These are phyloP conservation scores for Trypanosoma platydactyli DNA, from an alignment of 208 protist species.

Conservation along the genomic window DNA sequence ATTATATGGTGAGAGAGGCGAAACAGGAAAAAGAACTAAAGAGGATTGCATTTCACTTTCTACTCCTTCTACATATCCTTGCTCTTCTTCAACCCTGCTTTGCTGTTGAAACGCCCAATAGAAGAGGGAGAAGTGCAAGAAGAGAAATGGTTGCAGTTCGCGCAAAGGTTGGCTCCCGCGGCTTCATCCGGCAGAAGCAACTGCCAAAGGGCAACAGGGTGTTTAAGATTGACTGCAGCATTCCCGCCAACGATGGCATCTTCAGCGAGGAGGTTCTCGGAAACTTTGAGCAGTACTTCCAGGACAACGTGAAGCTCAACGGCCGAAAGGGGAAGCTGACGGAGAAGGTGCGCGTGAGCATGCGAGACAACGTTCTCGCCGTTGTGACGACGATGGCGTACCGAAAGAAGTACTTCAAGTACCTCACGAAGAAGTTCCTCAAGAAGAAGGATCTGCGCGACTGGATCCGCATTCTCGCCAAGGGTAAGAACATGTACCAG, in stretches of 20 bases:
- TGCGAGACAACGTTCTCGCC: slow-evolving; percentile 92
- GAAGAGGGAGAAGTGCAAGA: neutral
- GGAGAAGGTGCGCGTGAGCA: slow-evolving; percentile 86
- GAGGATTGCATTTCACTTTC: slow-evolving; percentile 34
- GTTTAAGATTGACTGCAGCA: slow-evolving; percentile 76
- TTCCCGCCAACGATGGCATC: slow-evolving; percentile 56
- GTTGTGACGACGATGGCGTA: slow-evolving; percentile 92
- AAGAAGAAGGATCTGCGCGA: slow-evolving; percentile 98
- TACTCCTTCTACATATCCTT: slow-evolving; percentile 35
- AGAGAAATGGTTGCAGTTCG: slow-evolving; percentile 86
- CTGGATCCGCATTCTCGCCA: slow-evolving; percentile 96
- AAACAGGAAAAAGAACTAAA: neutral
- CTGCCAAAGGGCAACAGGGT: slow-evolving; percentile 89
- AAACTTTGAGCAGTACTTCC: slow-evolving; percentile 96
- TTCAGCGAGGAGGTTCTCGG: slow-evolving; percentile 83
- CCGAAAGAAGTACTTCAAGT: slow-evolving; percentile 99
- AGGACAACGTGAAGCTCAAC: slow-evolving; percentile 97
- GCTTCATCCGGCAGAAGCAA: slow-evolving; percentile 79
- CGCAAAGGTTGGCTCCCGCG: slow-evolving; percentile 88
- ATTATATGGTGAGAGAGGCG: no score
- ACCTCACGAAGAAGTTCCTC: slow-evolving; percentile 99
- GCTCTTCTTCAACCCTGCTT: slow-evolving; percentile 17
- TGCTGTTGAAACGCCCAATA: neutral
- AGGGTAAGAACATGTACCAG: slow-evolving; percentile 95
- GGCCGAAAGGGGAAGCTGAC: slow-evolving; percentile 97